Base-by-base conservation (phyloP, 2,329 filamentous ascomycete genomes). In the Fusarium pseudoanthophilum region DNA sequence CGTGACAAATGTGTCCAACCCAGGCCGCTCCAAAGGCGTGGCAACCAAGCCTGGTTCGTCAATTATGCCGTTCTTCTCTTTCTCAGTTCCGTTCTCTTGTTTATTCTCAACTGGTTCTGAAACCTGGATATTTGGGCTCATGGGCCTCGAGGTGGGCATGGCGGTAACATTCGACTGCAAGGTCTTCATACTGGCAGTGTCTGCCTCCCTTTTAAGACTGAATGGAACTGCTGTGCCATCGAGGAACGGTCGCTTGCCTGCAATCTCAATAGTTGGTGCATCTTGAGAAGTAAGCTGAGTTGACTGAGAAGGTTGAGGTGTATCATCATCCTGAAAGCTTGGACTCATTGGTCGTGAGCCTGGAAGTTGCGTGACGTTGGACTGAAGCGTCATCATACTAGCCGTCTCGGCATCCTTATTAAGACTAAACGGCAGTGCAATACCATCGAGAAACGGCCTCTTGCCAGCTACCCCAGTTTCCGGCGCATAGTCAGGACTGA, bases 151-250 rank as follows among this genome's bases (percentile, higher is more conserved):
- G 8, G 76, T 77, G 13, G 78, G 80, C 15, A 72, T 61, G 8
- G 78, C 78, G 21, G 75, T 82, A 57, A 72, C 66, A 24, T 80
- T 77, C 8, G 88, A 89, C 42, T 85, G 83, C 32, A 94, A 81
- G 1, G 92, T 94, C 56, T 92, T 82, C 87, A 92, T 93, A 81
- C 92, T 94, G 2, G 91, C 91, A 26, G 90, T 92, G 6, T 89
- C 87, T 7, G 88, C 87, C n/a, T 92, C 87, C 72, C 87, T 88
- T 60, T 87, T 87, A 16, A 95, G 80, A 58, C 89, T 92, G 78
- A 95, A 95, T 0, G 93, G 93, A 73, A 93, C 88, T 0, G 93
- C 91, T 34, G 93, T 88, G 0, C 92, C 91, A 14, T 89, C 89
- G 13, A 92, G 85, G 48, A 90, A 90, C 0, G 92, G 91, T 8